Evolutionary conservation across 306 rosid species (phyloP), one percentile per base, ranked within the genome.

Genomic region (Medicago arabica): DNA sequence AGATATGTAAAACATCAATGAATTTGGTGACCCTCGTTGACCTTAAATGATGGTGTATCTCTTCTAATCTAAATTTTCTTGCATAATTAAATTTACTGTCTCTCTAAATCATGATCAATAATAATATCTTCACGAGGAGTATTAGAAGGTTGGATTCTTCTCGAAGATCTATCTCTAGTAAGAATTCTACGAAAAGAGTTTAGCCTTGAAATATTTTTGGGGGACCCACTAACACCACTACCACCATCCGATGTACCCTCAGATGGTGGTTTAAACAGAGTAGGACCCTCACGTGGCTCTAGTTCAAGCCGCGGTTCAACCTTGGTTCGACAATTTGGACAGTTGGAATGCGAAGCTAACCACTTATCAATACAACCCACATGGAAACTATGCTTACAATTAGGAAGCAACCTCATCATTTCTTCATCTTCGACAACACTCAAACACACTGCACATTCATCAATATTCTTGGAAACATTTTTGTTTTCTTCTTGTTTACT

Each of bases 311-410:
- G 39, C 0, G 89, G 92, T 40, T 80, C 72, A 0, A 79, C 96
- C 73, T 77, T 87, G 12, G 88, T 74, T 12, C 91, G 82, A 72
- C 96, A 90, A 66, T 86, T 66, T 0, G 93, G 96, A 65, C 93
- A 90, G 2, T 93, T 85, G 10, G 86, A 73, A 31, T 85, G 83
- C 0, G 90, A 83, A 2, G 53, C 62, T n/a, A 90, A 15, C 96
- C 96, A 90, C 34, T 51, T 80, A 70, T 88, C 96, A 5, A 88
- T 83, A 71, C 96, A 90, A 8, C 14, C 53, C 0, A 82, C 87
- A 15, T 90, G 96, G 72, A 90, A 90, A 58, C 13, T 46, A 64
- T 90, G 96, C 58, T 85, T 85, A n/a, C 93, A 90, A 72, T 83
- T 88, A 0, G 93, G 91, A 23, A 90, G 86, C 67, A 81, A 6